A percentile compares a stretch with the other conserved stretches of the same genome.
phyloP scores from a whole-genome alignment of 2,329 filamentous ascomycete species.

The Westerdykella ornata region DNA sequence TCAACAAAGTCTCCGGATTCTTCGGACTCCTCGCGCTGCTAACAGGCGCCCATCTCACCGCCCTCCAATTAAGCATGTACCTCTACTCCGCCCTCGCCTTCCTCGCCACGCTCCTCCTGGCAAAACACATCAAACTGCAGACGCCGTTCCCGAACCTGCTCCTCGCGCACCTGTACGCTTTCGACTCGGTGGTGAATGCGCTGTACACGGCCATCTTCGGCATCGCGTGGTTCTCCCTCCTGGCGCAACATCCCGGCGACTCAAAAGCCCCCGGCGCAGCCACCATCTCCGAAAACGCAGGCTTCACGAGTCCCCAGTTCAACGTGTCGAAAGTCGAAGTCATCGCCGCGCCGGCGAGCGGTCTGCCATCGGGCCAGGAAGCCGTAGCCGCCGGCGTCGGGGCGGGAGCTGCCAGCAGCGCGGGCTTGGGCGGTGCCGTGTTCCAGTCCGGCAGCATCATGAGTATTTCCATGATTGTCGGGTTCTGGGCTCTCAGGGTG shows the following conservation, averaged over 20 bases:
- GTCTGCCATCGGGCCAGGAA: slow-evolving; percentile 46
- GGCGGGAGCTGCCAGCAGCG: slow-evolving; percentile 31
- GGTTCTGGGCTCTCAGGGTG: slow-evolving; percentile 66
- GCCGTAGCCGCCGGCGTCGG: slow-evolving; percentile 44
- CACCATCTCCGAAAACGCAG: slow-evolving; percentile 57
- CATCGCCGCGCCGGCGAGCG: slow-evolving; percentile 43
- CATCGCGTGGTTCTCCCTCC: slow-evolving; percentile 76
- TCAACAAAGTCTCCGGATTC: slow-evolving; percentile 88
- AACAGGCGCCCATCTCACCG: slow-evolving; percentile 76
- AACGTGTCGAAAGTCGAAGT: slow-evolving; percentile 55
- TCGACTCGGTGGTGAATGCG: slow-evolving; percentile 77
- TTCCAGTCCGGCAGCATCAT: slow-evolving; percentile 61
- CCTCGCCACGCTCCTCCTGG: slow-evolving; percentile 59
- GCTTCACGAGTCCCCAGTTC: slow-evolving; percentile 58
- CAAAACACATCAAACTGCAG: slow-evolving; percentile 73
- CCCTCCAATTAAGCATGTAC: slow-evolving; percentile 84
- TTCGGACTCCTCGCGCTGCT: slow-evolving; percentile 85
- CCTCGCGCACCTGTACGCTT: slow-evolving; percentile 76
- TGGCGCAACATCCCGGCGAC: slow-evolving; percentile 50
- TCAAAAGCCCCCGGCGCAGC: slow-evolving; percentile 36
- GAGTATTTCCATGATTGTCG: slow-evolving; percentile 68
- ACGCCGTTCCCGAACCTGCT: slow-evolving; percentile 71
- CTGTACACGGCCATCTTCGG: slow-evolving; percentile 78
- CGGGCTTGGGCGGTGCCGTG: slow-evolving; percentile 56
- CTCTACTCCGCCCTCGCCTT: slow-evolving; percentile 74